A percentile compares a stretch with the other conserved stretches of the same genome.
Evolutionary conservation across 2,329 filamentous ascomycete species (phyloP).

Genomic region (Calonectria crousiana): DNA sequence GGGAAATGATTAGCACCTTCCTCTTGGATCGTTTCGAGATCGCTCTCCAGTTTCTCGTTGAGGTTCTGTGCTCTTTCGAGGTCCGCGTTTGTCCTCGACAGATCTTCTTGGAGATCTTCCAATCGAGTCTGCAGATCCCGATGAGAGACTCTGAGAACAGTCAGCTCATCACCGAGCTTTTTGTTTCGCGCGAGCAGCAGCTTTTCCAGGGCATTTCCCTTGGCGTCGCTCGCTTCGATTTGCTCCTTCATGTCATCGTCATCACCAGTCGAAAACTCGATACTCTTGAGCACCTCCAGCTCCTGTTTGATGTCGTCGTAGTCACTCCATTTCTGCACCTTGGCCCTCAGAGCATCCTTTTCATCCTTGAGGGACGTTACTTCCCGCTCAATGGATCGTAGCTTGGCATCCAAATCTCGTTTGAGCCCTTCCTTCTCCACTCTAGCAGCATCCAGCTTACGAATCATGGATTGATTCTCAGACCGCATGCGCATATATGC

Average conservation of each 20-base stretch:
- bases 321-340: conserved; percentile 90
- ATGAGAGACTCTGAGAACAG: conserved; percentile 91
- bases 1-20: conserved; percentile 87
- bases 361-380: conserved; percentile 81
- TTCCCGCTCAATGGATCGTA: conserved; percentile 85
- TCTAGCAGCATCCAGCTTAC: conserved; percentile 85
- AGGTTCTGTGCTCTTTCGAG: conserved; percentile 87
- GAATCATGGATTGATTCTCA: conserved; percentile 91
- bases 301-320: conserved; percentile 98
- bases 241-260: conserved; percentile 74
- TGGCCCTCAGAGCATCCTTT: conserved; percentile 81
- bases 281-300: conserved; percentile 95
- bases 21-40: conserved; percentile 88
- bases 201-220: conserved; percentile 88
- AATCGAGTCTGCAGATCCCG: conserved; percentile 88
- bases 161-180: conserved; percentile 94
- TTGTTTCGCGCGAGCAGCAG: conserved; percentile 94
- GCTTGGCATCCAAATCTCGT: conserved; percentile 79
- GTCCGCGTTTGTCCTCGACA: conserved; percentile 86
- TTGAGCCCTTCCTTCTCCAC: conserved; percentile 87
- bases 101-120: conserved; percentile 83
- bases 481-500: conserved; percentile 88
- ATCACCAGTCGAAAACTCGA: conserved; percentile 93
- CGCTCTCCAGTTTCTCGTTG: conserved; percentile 90
- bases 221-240: conserved; percentile 54